A percentile compares a stretch with the other conserved stretches of the same genome.
These are phyloP conservation scores for Solanum peruvianum DNA, from an alignment of 257 asterid species.

Conservation along the genomic window DNA sequence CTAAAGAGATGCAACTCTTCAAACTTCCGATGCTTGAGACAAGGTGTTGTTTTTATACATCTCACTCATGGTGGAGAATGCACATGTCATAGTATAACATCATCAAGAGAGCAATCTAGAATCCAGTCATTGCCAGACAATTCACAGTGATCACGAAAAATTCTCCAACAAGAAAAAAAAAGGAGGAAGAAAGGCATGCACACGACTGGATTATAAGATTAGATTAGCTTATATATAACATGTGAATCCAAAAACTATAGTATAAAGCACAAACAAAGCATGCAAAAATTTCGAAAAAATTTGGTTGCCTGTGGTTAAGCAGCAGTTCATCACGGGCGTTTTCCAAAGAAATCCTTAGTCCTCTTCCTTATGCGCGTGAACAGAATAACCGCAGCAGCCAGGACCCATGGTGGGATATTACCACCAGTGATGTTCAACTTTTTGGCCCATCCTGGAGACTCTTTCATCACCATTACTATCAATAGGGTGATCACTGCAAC, in stretches of 20 bases:
- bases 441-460: conserved; percentile 64
- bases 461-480: conserved; percentile 42
- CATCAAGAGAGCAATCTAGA: background rate
- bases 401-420: conserved; percentile 62
- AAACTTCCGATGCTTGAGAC: no score
- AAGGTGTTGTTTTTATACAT: no score
- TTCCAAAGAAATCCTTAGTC: conserved; percentile 44
- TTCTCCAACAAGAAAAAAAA: background rate
- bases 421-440: conserved; percentile 36
- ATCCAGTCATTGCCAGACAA: background rate
- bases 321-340: conserved; percentile 11
- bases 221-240: background rate
- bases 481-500: conserved; percentile 34
- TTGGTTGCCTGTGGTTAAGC: background rate
- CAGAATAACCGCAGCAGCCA: conserved; percentile 72
- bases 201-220: background rate
- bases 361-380: conserved; percentile 87
- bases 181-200: background rate
- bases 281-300: background rate
- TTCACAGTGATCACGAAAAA: background rate
- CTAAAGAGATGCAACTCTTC: no score
- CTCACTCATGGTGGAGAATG: no score
- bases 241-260: background rate
- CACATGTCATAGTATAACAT: no score
- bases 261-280: background rate